Evolutionary conservation across 352 stramenopile species (phyloP), one percentile per base, ranked within the genome.

Genomic region (Globisporangium parvum): DNA sequence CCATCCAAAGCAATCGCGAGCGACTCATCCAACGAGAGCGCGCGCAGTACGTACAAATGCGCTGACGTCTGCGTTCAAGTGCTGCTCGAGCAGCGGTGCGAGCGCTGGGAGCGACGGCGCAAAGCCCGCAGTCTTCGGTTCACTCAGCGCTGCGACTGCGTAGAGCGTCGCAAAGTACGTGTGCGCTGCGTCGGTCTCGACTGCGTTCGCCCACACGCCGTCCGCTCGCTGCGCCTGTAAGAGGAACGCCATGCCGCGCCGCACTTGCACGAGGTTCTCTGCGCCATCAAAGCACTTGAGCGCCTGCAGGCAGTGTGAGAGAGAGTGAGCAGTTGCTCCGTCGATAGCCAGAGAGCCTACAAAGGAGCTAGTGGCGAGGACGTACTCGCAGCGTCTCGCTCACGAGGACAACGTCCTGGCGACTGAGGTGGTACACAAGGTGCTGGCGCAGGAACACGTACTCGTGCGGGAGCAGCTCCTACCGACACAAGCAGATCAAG

Each of bases 361-460:
- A n/a, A n/a, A n/a, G n/a, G n/a, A n/a, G n/a, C n/a, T n/a, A n/a
- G n/a, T n/a, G n/a, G n/a, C n/a, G n/a, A n/a, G n/a, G 23, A 24
- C 56, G 18, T 73, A 94, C 85, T 59, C 80, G 66, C 31, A 92
- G 60, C 10, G 79, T 86, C 53, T 92, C 85, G 23, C 71, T 70
- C 2, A 96, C 60, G 23, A 90, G 62, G n/a, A 77, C 55, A 3
- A 82, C 58, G 59, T 96, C 83, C 58, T 93, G 80, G 20, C 82
- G 84, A 20, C 81, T 69, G 47, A 96, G 66, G 15, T 90, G 77
- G 53, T 82, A 71, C 21, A 88, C 72, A 42, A 96, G 68, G 53
- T 96, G 83, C 59, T 95, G 77, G 6, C 75, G 79, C 26, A 97
- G 66, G 53, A 95, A 96, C n/a, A 83, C 85, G 52, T 95, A 96